Conservation (phyloP, 208 protist genomes). For the Acanthamoeba triangularis region DNA sequence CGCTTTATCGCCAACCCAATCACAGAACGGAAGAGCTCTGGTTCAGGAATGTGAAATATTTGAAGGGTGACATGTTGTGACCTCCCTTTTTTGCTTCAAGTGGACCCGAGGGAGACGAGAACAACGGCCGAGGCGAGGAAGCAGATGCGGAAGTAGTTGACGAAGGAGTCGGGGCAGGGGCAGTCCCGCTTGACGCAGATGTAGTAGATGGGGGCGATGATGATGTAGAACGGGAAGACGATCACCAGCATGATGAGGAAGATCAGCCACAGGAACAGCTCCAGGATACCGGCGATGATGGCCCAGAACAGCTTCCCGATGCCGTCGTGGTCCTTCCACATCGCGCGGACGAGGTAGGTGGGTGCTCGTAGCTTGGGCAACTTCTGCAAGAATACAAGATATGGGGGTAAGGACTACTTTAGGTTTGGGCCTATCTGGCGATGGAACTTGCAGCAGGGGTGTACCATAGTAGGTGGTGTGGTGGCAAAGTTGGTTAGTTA, state of each 20-base stretch:
- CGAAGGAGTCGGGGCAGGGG: not conserved
- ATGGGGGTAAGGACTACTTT: too few species aligned
- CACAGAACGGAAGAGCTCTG: too few species aligned
- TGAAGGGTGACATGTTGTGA: too few species aligned
- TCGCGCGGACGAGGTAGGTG: not conserved
- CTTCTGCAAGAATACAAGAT: not conserved
- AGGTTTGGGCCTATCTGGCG: too few species aligned
- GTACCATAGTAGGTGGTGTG: too few species aligned
- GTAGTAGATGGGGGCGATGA: not conserved
- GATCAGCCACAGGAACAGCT: not conserved
- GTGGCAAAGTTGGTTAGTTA: too few species aligned
- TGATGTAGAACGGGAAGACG: not conserved
- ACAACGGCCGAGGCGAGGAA: not conserved
- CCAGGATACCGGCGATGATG: not conserved
- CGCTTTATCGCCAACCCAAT: too few species aligned
- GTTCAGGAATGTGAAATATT: too few species aligned
- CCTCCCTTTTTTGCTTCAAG: too few species aligned
- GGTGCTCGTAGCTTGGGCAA: not conserved
- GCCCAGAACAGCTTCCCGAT: not conserved
- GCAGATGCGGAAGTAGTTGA: constrained; percentile 11
- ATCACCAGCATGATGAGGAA: constrained; percentile 16
- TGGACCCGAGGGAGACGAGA: not conserved
- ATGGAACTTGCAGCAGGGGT: too few species aligned
- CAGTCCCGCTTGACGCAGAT: not conserved
- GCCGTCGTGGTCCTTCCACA: not conserved